Evolutionary conservation across 2,329 filamentous ascomycete species (phyloP).

Genomic region (Cordyceps pruinosa): DNA sequence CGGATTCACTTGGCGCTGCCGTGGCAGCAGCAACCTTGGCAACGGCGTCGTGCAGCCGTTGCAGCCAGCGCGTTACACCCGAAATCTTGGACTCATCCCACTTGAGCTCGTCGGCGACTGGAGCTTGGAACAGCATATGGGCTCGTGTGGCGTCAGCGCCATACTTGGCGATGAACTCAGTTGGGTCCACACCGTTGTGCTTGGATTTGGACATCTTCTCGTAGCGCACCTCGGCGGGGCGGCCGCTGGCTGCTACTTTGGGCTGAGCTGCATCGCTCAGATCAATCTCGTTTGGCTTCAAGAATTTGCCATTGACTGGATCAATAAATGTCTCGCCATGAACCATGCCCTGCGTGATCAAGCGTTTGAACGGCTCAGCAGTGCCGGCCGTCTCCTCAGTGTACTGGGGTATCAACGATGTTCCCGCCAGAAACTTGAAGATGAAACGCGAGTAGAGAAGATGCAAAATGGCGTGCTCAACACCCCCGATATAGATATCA

Average conservation of each 20-base stretch:
- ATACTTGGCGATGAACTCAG: conserved; percentile 61
- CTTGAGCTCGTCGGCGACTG: conserved; percentile 74
- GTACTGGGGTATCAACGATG: conserved; percentile 38
- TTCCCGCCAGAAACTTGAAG: conserved; percentile 71
- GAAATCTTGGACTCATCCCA: conserved; percentile 82
- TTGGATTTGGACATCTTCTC: conserved; percentile 98
- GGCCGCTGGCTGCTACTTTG: conserved; percentile 54
- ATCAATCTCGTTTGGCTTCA: conserved; percentile 70
- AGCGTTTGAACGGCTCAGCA: conserved; percentile 72
- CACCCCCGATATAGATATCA: conserved; percentile 81
- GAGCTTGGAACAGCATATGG: conserved; percentile 84
- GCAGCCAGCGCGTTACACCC: conserved; percentile 75
- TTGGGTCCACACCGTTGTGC: conserved; percentile 82
- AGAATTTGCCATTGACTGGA: conserved; percentile 65
- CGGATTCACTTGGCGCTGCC: conserved; percentile 15
- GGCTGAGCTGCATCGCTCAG: conserved; percentile 49
- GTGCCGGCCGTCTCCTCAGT: conserved; percentile 25
- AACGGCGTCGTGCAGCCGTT: conserved; percentile 56
- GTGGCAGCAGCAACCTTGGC: conserved; percentile 16
- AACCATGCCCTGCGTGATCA: conserved; percentile 89
- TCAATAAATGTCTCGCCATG: conserved; percentile 79
- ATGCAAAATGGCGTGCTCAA: conserved; percentile 87
- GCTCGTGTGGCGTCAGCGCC: conserved; percentile 79
- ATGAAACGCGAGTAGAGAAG: conserved; percentile 85
- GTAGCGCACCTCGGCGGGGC: conserved; percentile 55